A percentile compares a stretch with the other conserved stretches of the same genome.
Evolutionary conservation across 352 stramenopile species (phyloP).

Genomic region (Globisporangium barbulae): DNA sequence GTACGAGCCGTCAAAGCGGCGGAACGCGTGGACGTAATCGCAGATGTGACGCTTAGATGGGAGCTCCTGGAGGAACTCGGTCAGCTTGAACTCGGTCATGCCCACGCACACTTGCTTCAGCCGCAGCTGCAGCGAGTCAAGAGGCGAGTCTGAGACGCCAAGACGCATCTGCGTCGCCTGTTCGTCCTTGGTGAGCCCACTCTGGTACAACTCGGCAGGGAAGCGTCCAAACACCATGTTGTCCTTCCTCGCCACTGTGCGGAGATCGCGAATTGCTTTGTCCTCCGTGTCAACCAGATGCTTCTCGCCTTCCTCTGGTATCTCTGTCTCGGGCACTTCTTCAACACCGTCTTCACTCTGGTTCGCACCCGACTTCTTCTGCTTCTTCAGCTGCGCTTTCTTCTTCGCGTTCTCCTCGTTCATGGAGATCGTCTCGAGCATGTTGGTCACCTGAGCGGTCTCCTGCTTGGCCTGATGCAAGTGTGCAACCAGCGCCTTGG

Average conservation of each 20-base stretch:
- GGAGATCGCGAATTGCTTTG: constrained; percentile 24
- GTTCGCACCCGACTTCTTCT: constrained; percentile 18
- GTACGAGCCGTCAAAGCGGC: constrained; percentile 46
- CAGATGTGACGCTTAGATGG: constrained; percentile 91
- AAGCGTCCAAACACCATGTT: constrained; percentile 72
- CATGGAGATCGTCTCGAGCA: constrained; percentile 54
- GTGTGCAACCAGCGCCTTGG: constrained; percentile 53
- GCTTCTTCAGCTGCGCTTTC: constrained; percentile 38
- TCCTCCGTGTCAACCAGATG: constrained; percentile 51
- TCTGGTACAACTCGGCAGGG: constrained; percentile 53
- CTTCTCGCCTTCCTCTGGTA: constrained; percentile 33
- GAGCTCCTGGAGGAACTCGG: constrained; percentile 87
- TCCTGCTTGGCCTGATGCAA: constrained; percentile 63
- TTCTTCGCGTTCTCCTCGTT: constrained; percentile 53
- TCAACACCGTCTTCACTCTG: constrained; percentile 12
- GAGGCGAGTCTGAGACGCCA: constrained; percentile 47
- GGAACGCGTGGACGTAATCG: constrained; percentile 61
- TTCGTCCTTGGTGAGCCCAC: constrained; percentile 66
- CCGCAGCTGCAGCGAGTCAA: constrained; percentile 40
- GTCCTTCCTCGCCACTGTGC: constrained; percentile 33
- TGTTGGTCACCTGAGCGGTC: constrained; percentile 26
- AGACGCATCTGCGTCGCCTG: constrained; percentile 42
- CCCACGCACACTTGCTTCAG: constrained; percentile 62
- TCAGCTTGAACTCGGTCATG: constrained; percentile 86
- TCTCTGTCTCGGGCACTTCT: constrained; percentile 37